Evolutionary conservation across 176 grass and related monocot species (phyloP).

Genomic region (Eleusine coracana): DNA sequence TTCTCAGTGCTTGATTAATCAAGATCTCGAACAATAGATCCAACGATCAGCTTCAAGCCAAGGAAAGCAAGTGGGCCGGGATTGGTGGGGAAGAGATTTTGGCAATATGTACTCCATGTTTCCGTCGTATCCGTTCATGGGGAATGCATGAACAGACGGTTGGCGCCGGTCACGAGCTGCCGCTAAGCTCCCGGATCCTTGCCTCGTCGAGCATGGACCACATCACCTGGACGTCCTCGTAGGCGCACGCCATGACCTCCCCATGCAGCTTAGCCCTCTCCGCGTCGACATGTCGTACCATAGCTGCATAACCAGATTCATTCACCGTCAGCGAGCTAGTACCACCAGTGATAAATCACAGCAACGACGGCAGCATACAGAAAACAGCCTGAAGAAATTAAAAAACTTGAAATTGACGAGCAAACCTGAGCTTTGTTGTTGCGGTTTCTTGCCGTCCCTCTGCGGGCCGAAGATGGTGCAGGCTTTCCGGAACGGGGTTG

Average conservation of each 20-base stretch:
- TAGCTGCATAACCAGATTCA: constrained; percentile 1
- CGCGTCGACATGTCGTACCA: constrained; percentile 37
- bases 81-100: constrained; percentile 7
- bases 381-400: not conserved
- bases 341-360: not conserved
- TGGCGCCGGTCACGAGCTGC: constrained; percentile 44
- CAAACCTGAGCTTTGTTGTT: constrained; percentile 20
- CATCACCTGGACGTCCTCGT: constrained; percentile 81
- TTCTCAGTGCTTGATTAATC: constrained; percentile 1
- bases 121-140: not conserved
- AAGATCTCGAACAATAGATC: not conserved
- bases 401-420: not conserved
- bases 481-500: constrained; percentile 74
- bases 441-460: constrained; percentile 52
- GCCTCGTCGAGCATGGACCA: constrained; percentile 87
- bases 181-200: constrained; percentile 35
- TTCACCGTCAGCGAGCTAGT: not conserved
- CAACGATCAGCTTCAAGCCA: not conserved
- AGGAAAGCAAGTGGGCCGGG: constrained; percentile 3
- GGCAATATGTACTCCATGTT: constrained; percentile 35
- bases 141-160: not conserved
- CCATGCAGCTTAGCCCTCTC: constrained; percentile 62
- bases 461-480: constrained; percentile 50
- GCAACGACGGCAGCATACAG: not conserved
- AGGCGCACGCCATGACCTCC: constrained; percentile 78